Percentiles rank a stretch among this genome's conserved stretches.
Evolutionary conservation across 805 yeast genomes (phyloP).

Genomic region (Pichia californica): DNA sequence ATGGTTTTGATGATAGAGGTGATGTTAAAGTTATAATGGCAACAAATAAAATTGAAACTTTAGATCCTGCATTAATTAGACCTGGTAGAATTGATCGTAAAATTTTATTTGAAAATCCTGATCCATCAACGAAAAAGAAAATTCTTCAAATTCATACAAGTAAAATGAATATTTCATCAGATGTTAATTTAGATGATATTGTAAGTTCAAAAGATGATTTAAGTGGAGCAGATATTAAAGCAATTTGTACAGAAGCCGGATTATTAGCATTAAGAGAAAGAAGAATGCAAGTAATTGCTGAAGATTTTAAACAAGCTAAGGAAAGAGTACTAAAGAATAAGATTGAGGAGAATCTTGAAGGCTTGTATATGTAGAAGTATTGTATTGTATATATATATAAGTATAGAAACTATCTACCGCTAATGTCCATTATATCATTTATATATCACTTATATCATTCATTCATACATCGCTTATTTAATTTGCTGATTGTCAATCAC

Average conservation of each 20-base stretch:
- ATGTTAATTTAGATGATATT: slow-evolving; percentile 82
- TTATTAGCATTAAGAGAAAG: slow-evolving; percentile 91
- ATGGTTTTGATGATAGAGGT: slow-evolving; percentile 95
- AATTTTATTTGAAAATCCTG: slow-evolving; percentile 94
- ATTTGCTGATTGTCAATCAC: no score
- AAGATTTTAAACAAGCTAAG: slow-evolving; percentile 88
- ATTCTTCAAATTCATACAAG: slow-evolving; percentile 87
- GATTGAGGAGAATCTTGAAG: slow-evolving; percentile 93
- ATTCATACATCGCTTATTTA: no score
- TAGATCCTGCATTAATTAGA: slow-evolving; percentile 93
- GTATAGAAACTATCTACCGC: neutral
- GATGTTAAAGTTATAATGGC: slow-evolving; percentile 98
- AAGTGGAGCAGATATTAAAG: slow-evolving; percentile 96
- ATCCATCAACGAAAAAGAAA: slow-evolving; percentile 86
- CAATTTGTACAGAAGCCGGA: slow-evolving; percentile 97
- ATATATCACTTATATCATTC: no score
- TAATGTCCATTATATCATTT: no score
- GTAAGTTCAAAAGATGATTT: slow-evolving; percentile 89
- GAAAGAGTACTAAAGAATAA: slow-evolving; percentile 94
- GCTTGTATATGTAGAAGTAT: slow-evolving; percentile 54
- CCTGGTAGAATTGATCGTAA: slow-evolving; percentile 97
- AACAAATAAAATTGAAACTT: slow-evolving; percentile 86
- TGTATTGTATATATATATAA: neutral
- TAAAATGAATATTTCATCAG: slow-evolving; percentile 84
- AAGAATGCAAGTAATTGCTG: slow-evolving; percentile 94